Percentiles rank a stretch among this genome's conserved stretches.
phyloP scores from a whole-genome alignment of 108 stramenopile genomes.

The Conticribra weissflogii region DNA sequence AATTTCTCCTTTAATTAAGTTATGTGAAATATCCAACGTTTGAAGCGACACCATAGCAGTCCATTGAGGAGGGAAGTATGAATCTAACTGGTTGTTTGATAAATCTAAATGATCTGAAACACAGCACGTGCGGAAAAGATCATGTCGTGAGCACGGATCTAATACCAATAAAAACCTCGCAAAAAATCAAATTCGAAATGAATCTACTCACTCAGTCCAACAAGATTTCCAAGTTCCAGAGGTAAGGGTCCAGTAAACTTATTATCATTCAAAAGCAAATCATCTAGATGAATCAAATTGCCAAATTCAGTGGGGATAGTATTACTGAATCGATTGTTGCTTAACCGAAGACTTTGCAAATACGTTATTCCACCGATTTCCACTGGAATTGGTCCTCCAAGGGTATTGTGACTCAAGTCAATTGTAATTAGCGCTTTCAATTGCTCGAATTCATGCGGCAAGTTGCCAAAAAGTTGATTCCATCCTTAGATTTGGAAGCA shows the following conservation, averaged over 20 bases:
- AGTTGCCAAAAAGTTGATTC: constrained; percentile 34
- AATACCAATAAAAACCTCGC: background rate
- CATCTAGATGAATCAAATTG: constrained; percentile 54
- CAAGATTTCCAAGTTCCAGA: constrained; percentile 43
- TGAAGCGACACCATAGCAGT: constrained; percentile 25
- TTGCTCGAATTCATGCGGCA: constrained; percentile 33
- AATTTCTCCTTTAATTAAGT: constrained; percentile 38
- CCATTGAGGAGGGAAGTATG: constrained; percentile 30
- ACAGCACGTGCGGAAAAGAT: background rate
- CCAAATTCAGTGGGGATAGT: constrained; percentile 52
- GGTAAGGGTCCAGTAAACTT: constrained; percentile 51
- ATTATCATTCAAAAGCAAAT: constrained; percentile 54
- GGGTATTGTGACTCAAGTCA: constrained; percentile 42
- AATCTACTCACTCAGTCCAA: constrained; percentile 28
- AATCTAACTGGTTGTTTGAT: constrained; percentile 41
- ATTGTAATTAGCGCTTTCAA: constrained; percentile 27
- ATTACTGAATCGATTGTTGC: constrained; percentile 52
- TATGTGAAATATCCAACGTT: constrained; percentile 38
- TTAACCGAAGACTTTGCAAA: constrained; percentile 43
- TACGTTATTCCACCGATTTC: constrained; percentile 44
- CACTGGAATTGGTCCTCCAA: constrained; percentile 38
- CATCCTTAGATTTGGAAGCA: too few species aligned
- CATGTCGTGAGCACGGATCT: background rate
- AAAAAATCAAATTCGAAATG: background rate
- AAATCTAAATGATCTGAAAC: constrained; percentile 24